Percentiles rank a stretch among this genome's conserved stretches.
phyloP scores from a whole-genome alignment of 345 rosid species.

The Nasturtium officinale region DNA sequence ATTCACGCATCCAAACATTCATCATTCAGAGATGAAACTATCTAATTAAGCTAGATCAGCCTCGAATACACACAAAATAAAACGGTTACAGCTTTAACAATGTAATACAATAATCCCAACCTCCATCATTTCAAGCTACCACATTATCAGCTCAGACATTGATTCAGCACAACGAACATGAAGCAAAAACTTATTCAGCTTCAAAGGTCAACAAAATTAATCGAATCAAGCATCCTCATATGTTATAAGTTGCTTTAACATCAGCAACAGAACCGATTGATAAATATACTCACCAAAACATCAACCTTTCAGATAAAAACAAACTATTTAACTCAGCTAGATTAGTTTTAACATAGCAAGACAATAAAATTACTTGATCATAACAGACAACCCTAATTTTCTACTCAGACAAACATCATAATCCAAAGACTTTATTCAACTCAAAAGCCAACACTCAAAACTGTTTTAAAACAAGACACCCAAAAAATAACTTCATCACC shows the following conservation, averaged over 20 bases:
- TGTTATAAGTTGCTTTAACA: not conserved
- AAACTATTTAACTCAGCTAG: not conserved
- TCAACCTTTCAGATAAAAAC: not conserved
- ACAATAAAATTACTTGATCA: not conserved
- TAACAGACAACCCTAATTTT: not conserved
- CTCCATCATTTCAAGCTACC: not conserved
- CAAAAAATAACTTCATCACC: slow-evolving; percentile 5
- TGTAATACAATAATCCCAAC: not conserved
- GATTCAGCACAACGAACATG: not conserved
- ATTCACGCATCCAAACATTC: not conserved
- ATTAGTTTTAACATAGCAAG: not conserved
- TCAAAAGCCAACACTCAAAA: slow-evolving; percentile 10
- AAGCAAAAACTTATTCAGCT: not conserved
- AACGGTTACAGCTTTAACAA: not conserved
- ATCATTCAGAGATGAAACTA: too few species aligned
- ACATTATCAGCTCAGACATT: not conserved
- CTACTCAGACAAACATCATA: not conserved
- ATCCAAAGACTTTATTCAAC: slow-evolving; percentile 16
- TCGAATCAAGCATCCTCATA: not conserved
- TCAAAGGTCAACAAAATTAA: not conserved
- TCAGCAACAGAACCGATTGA: not conserved
- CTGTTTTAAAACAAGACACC: slow-evolving; percentile 12
- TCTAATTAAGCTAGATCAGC: slow-evolving; percentile 1
- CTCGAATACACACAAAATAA: not conserved
- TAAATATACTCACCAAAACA: slow-evolving; percentile 3